A percentile compares a stretch with the other conserved stretches of the same genome.
phyloP scores from a whole-genome alignment of 768 basidiomycete species.

The Lactarius evosmus region DNA sequence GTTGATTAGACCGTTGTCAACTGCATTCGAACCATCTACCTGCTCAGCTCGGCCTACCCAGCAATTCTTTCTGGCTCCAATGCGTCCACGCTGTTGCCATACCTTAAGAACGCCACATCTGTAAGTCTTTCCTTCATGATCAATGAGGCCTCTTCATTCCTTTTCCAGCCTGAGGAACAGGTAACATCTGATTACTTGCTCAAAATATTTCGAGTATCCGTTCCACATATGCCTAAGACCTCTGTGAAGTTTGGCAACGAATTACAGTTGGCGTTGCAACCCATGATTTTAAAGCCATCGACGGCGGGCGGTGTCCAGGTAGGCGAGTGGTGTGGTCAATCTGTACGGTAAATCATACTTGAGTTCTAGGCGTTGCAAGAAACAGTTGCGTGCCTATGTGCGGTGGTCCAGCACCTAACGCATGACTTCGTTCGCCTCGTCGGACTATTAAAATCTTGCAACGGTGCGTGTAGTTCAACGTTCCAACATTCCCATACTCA shows the following conservation, averaged over 20 bases:
- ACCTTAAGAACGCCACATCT: conserved; percentile 77
- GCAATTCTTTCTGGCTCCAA: conserved; percentile 78
- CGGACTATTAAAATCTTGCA: conserved; percentile 80
- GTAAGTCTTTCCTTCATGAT: conserved; percentile 43
- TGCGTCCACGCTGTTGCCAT: conserved; percentile 84
- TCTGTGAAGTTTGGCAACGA: conserved; percentile 86
- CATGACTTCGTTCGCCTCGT: conserved; percentile 79
- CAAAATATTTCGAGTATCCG: conserved; percentile 79
- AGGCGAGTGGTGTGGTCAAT: conserved; percentile 27
- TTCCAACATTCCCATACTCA: background rate
- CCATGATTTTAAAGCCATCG: conserved; percentile 89
- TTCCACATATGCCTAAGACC: conserved; percentile 88
- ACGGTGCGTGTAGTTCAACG: conserved; percentile 46
- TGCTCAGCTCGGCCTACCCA: conserved; percentile 81
- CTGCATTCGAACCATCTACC: conserved; percentile 80
- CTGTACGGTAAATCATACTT: background rate
- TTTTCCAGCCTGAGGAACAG: conserved; percentile 71
- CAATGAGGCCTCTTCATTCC: background rate
- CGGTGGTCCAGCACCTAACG: conserved; percentile 78
- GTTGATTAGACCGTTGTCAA: conserved; percentile 66
- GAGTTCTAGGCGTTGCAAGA: conserved; percentile 75
- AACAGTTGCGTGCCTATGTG: conserved; percentile 88
- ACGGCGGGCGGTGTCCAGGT: conserved; percentile 65
- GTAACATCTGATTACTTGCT: conserved; percentile 81
- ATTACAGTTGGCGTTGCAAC: conserved; percentile 74